phyloP scores from a whole-genome alignment of 257 asterid species.

The Sherardia arvensis region DNA sequence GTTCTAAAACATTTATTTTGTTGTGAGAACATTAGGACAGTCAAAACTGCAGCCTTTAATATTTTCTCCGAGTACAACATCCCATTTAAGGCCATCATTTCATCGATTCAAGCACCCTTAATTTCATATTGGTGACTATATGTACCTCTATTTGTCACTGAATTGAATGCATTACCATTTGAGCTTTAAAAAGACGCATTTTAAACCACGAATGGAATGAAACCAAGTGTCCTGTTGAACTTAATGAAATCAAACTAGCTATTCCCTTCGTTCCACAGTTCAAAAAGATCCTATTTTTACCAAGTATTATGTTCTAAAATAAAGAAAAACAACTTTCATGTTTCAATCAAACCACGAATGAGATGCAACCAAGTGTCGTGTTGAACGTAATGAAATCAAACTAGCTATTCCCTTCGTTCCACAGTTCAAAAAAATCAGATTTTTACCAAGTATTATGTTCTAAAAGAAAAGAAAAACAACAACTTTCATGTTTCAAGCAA shows the following conservation, averaged over 20 bases:
- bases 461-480: neutral
- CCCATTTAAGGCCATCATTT: neutral
- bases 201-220: neutral
- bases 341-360: neutral
- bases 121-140: neutral
- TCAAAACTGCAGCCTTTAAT: neutral
- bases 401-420: too few species aligned
- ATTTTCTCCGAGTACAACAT: neutral
- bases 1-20: too few species aligned
- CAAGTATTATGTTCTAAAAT: neutral
- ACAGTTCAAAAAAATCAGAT: too few species aligned
- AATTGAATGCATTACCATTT: neutral
- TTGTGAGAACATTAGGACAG: neutral
- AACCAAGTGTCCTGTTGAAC: neutral
- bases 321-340: too few species aligned
- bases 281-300: too few species aligned
- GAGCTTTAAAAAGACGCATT: neutral
- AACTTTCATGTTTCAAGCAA: neutral
- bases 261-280: too few species aligned
- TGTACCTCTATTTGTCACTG: neutral
- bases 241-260: too few species aligned
- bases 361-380: neutral
- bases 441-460: neutral
- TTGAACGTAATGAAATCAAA: too few species aligned
- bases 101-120: neutral